Percentiles rank a stretch among this genome's conserved stretches.
phyloP scores from a whole-genome alignment of 768 basidiomycete species.

The Dioszegia hungarica region DNA sequence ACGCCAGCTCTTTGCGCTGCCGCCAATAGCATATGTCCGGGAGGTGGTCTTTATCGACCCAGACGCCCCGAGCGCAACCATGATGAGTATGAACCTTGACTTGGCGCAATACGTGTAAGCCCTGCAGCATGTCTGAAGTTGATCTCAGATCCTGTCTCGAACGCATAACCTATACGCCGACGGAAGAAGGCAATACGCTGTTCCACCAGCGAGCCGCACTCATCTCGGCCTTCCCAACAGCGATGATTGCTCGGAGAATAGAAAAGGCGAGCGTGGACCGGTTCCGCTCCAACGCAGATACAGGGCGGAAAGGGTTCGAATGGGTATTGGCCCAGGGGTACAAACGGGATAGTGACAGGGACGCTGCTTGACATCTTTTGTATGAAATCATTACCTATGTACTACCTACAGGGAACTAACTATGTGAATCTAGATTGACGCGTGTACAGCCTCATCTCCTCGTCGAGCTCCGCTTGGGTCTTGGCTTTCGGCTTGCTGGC shows the following conservation, averaged over 20 bases:
- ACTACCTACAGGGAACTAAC: not conserved
- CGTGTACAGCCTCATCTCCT: slow-evolving; percentile 39
- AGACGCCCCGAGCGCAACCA: slow-evolving; percentile 67
- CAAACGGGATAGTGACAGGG: too few relatives aligned
- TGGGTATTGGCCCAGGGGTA: slow-evolving; percentile 56
- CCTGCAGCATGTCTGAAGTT: not conserved
- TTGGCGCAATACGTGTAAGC: slow-evolving; percentile 92
- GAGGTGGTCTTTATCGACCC: slow-evolving; percentile 94
- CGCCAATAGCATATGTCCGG: slow-evolving; percentile 75
- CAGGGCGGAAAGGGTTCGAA: slow-evolving; percentile 83
- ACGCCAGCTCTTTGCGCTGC: slow-evolving; percentile 29
- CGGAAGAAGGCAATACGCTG: slow-evolving; percentile 34
- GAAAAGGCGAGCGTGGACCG: slow-evolving; percentile 82
- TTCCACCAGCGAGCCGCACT: slow-evolving; percentile 91
- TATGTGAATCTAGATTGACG: slow-evolving; percentile 31
- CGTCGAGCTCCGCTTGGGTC: slow-evolving; percentile 41
- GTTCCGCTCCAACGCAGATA: slow-evolving; percentile 85
- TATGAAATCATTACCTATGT: too few relatives aligned
- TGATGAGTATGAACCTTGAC: slow-evolving; percentile 88
- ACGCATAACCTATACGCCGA: slow-evolving; percentile 76
- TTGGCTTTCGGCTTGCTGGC: slow-evolving; percentile 20
- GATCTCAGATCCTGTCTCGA: slow-evolving; percentile 57
- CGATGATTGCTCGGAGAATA: slow-evolving; percentile 65
- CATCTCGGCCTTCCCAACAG: slow-evolving; percentile 33
- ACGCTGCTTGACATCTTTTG: too few relatives aligned